Evolutionary conservation across 768 basidiomycete genomes (phyloP), one percentile per base, ranked within the genome.

Genomic region (Boletellus emodensis): DNA sequence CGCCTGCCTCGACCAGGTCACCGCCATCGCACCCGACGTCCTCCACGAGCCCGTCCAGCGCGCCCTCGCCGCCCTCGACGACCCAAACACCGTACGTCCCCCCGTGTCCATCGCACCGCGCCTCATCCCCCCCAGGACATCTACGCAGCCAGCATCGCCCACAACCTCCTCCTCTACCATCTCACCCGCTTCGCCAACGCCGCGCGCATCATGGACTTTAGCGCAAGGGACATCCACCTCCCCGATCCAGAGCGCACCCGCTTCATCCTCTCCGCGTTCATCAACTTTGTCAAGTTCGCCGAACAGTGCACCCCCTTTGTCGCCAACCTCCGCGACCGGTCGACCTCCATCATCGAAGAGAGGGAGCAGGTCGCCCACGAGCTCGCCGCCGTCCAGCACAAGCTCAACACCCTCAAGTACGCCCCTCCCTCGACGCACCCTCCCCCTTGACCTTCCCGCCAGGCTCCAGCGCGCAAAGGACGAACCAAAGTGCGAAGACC

Each of bases 271-370:
- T 90, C 90, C 33, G 91, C 87, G 3, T 87, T 95, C 58, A 90
- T 94, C 74, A 96, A 96, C 70, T 91, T 94, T 65, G 81, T 92
- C 68, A 91, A 90, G 68, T 95, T 94, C 66, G 84, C 83, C 13
- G 87, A 85, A 57, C 87, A 90, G 57, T 84, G 82, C 58, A 75
- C 79, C 36, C 67, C 75, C 3, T 83, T 87, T 52, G 73, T 87
- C 15, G 73, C 73, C 48, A 75, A 77, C n/a, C 69, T 93, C 22
- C 78, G 82, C 38, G 79, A 83, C 12, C 73, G 77, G 51, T 84
- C 83, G 11, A 68, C 81, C 15, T 66, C 74, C 12, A 61, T 87
- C 24, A 71, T 81, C 43, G 68, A 80, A 30, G 83, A 90, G 57
- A 75, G 87, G n/a, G 81, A 83, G 39, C 74, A 78, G 22, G 72